Conservation (phyloP, 441 rosid species). For the Aleurites moluccanus region DNA sequence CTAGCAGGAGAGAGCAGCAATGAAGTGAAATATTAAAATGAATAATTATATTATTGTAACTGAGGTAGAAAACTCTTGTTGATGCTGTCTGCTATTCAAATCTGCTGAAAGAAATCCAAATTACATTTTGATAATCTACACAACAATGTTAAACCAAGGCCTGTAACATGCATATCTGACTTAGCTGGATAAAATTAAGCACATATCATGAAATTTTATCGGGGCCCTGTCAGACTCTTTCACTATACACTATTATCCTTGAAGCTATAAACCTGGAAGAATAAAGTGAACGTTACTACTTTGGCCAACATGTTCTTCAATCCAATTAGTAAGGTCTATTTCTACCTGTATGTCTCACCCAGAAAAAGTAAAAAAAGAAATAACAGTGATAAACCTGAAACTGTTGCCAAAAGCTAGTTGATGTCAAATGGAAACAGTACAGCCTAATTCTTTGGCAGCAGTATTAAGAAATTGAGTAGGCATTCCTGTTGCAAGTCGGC, state of each 20-base stretch:
- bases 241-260: slow-evolving; percentile 26
- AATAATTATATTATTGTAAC: background rate
- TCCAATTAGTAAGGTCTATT: slow-evolving; percentile 21
- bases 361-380: background rate
- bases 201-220: slow-evolving; percentile 16
- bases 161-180: slow-evolving; percentile 19
- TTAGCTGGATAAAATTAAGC: slow-evolving; percentile 10
- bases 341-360: slow-evolving; percentile 23
- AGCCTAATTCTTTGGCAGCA: slow-evolving; percentile 87
- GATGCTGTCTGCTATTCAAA: slow-evolving; percentile 1
- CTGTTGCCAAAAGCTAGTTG: slow-evolving; percentile 23
- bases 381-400: slow-evolving; percentile 22
- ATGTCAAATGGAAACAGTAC: slow-evolving; percentile 56
- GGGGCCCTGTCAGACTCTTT: slow-evolving; percentile 22
- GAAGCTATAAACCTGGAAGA: slow-evolving; percentile 12
- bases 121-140: slow-evolving; percentile 12
- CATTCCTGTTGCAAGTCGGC: slow-evolving; percentile 68
- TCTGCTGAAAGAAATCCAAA: slow-evolving; percentile 1
- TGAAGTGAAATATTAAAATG: too few species aligned
- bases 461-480: slow-evolving; percentile 61
- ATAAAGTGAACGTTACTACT: slow-evolving; percentile 7
- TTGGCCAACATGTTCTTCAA: slow-evolving; percentile 9
- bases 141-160: slow-evolving; percentile 9
- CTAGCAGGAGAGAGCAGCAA: background rate
- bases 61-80: background rate